Evolutionary conservation across 2,329 filamentous ascomycete species (phyloP), one percentile per base, ranked within the genome.

Genomic region (Aureobasidium subglaciale): DNA sequence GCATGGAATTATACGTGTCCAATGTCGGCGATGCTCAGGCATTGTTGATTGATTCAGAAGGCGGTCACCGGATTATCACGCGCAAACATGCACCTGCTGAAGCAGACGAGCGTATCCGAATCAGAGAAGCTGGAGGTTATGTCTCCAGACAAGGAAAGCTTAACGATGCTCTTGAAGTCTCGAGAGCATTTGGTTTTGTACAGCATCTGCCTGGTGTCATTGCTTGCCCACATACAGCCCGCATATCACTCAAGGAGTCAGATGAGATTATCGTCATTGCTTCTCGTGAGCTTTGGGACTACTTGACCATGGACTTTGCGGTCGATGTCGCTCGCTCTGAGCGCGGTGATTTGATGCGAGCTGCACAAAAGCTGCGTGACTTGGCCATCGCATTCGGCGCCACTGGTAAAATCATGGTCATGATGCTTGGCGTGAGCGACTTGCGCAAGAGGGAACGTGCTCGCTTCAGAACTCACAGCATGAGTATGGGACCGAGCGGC

Each of bases 11-110:
- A 3, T 96, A 88, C 66, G 86, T 97, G 54, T 93, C 91, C 60
- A 99, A 99, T 64, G 88, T 99, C 20, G 93, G 93, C 52, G 90
- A 99, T 71, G 90, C 88, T 5, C 90, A 97, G 71, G 92, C 91
- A n/a, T 87, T 99, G 72, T 79, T 97, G 18, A 93, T 99, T 60
- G 88, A 91, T 64, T 89, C 88, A 1, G 90, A 96, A 67, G 90
- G 90, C 35, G 83, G 85, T 22, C 83, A 93, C 71, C 85, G 85
- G 64, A 85, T 92, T 61, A 78, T 99, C 62, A 97, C 93, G 2
- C 80, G 83, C 57, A 96, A 95, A 70, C 93, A 99, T 68, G 91
- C 97, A 65, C 93, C 93, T 5, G 91, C 92, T 0, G 90, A 96
- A 67, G 80, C 87, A 1, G 77, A 75, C 20, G 93, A 99, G 71